Evolutionary conservation across 192 early-diverging fungal genomes (phyloP).

Genomic region (Podila verticillata): DNA sequence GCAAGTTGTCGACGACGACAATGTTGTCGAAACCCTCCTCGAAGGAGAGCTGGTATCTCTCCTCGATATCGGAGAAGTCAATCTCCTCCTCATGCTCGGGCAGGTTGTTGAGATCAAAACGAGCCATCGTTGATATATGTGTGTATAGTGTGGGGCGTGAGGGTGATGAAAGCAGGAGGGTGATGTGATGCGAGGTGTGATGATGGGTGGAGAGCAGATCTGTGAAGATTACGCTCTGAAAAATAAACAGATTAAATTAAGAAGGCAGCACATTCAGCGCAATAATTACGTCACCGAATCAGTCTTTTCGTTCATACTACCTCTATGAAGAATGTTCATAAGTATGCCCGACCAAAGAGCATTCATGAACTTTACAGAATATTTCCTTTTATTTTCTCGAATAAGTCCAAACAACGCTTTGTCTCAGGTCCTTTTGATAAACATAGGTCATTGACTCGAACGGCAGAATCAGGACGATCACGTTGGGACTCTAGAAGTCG

Average conservation of each 20-base stretch:
- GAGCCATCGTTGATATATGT: constrained; percentile 18
- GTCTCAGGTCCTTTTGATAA: constrained; percentile 3
- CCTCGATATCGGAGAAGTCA: constrained; percentile 93
- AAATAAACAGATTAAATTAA: too few relatives aligned
- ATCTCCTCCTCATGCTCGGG: constrained; percentile 80
- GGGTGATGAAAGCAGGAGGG: too few relatives aligned
- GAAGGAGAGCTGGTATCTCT: constrained; percentile 71
- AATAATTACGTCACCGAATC: too few relatives aligned
- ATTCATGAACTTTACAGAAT: constrained; percentile 40
- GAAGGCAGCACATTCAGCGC: too few relatives aligned
- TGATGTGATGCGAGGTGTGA: too few relatives aligned
- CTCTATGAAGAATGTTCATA: constrained; percentile 38
- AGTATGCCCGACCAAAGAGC: constrained; percentile 10
- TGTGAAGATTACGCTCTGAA: too few relatives aligned
- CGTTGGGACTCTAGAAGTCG: constrained; percentile 14
- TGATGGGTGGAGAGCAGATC: too few relatives aligned
- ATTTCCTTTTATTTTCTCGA: constrained; percentile 8
- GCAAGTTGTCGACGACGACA: constrained; percentile 93
- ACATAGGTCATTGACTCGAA: constrained; percentile 19
- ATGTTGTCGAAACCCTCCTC: constrained; percentile 85
- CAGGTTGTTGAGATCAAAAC: constrained; percentile 69
- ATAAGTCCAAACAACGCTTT: constrained; percentile 6
- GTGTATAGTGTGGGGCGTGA: too few relatives aligned
- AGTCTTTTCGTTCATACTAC: constrained; percentile 32
- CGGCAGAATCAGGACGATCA: constrained; percentile 15